phyloP scores from a whole-genome alignment of 2,329 filamentous ascomycete species.

The Pseudogymnoascus sp. region DNA sequence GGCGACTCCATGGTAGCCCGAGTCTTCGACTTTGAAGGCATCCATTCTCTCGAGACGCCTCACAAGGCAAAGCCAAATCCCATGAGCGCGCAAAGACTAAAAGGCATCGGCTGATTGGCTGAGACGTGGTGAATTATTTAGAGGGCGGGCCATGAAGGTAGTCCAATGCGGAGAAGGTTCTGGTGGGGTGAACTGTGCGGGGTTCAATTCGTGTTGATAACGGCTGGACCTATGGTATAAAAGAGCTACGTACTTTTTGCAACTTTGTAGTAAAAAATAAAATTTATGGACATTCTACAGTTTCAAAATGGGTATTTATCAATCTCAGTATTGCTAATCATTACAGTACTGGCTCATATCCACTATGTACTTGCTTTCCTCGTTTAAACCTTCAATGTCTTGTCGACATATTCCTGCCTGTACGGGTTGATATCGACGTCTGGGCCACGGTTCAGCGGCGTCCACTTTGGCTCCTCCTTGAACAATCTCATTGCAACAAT shows the following conservation, averaged over 20 bases:
- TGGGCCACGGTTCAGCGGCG: slow-evolving; percentile 71
- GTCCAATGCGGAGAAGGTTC: not conserved
- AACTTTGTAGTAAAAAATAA: not conserved
- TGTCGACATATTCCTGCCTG: slow-evolving; percentile 66
- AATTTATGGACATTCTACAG: not conserved
- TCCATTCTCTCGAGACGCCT: slow-evolving; percentile 4
- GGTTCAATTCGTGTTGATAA: not conserved
- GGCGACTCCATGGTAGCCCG: not conserved
- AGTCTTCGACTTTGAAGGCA: slow-evolving; percentile 7
- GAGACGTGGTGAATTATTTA: not conserved
- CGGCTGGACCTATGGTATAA: not conserved
- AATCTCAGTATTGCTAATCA: not conserved
- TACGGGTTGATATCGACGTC: slow-evolving; percentile 74
- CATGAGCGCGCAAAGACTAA: not conserved
- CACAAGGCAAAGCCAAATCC: not conserved
- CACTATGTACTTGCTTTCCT: not conserved
- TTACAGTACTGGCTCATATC: not conserved
- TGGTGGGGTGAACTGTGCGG: not conserved
- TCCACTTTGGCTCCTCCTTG: slow-evolving; percentile 99
- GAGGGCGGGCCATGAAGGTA: not conserved
- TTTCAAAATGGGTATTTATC: slow-evolving; percentile 3
- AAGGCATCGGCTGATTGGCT: not conserved
- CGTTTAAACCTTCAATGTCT: not conserved
- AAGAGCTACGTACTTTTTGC: not conserved
- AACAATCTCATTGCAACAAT: slow-evolving; percentile 94